phyloP scores from a whole-genome alignment of 2,329 filamentous ascomycete species.

The Podosphaera aphanis region DNA sequence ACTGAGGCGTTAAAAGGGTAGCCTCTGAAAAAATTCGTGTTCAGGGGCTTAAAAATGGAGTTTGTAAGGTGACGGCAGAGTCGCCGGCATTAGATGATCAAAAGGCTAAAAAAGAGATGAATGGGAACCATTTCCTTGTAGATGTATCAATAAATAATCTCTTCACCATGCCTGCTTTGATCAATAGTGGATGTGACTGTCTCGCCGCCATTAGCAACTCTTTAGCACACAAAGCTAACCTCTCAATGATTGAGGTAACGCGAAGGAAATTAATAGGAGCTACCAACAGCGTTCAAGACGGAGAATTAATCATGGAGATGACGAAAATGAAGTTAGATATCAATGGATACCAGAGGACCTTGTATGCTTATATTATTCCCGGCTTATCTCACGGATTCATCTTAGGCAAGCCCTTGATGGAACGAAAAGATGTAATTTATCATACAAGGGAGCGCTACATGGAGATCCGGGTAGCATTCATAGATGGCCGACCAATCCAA shows the following conservation, averaged over 20 bases:
- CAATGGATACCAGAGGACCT: not conserved
- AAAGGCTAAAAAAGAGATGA: not conserved
- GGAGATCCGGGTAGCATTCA: not conserved
- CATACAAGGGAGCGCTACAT: not conserved
- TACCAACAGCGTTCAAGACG: not conserved
- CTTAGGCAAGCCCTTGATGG: not conserved
- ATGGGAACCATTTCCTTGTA: not conserved
- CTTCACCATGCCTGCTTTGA: not conserved
- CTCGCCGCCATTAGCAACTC: not conserved
- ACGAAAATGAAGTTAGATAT: not conserved
- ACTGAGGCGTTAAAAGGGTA: not conserved
- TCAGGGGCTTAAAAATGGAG: not conserved
- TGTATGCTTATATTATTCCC: not conserved
- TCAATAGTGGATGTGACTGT: constrained; percentile 1
- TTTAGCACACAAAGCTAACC: not conserved
- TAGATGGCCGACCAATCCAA: not conserved
- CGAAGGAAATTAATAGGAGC: not conserved
- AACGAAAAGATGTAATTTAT: not conserved
- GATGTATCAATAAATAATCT: not conserved
- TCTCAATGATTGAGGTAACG: not conserved
- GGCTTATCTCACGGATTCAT: not conserved
- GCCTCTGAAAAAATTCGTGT: not conserved
- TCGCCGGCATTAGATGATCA: not conserved
- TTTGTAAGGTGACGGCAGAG: not conserved
- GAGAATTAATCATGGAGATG: not conserved